phyloP scores from a whole-genome alignment of 208 protist genomes.

The Willaertia magna region DNA sequence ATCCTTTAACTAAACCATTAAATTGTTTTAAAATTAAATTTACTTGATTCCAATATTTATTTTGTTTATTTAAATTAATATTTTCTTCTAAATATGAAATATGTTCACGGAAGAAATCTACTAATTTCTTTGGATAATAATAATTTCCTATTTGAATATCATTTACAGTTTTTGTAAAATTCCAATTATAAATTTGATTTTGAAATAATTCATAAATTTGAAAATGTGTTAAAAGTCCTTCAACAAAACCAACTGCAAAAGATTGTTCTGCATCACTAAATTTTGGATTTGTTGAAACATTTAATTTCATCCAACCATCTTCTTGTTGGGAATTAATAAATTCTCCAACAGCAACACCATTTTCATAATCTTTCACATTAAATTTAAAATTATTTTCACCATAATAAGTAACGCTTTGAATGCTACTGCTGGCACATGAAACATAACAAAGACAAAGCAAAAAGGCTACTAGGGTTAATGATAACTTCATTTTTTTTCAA shows the following conservation, averaged over 20 bases:
- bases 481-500: too few relatives aligned
- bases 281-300: neutral
- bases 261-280: neutral
- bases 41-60: conserved; percentile 21
- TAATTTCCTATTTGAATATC: neutral
- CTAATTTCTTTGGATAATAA: neutral
- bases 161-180: too few relatives aligned
- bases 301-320: neutral
- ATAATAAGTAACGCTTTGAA: neutral
- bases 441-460: too few relatives aligned
- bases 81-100: neutral
- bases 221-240: neutral
- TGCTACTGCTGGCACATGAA: too few relatives aligned
- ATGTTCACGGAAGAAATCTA: neutral
- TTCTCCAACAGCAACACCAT: neutral
- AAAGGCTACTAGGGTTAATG: too few relatives aligned
- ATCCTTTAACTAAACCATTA: conserved; percentile 19
- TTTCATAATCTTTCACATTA: neutral
- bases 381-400: neutral
- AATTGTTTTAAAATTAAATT: conserved; percentile 19
- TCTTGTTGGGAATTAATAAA: neutral
- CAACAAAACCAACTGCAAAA: neutral
- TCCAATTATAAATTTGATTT: neutral
- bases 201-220: neutral
- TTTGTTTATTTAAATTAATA: neutral